Conservation (phyloP, 768 basidiomycete species). For the Cantharellus anzutake region DNA sequence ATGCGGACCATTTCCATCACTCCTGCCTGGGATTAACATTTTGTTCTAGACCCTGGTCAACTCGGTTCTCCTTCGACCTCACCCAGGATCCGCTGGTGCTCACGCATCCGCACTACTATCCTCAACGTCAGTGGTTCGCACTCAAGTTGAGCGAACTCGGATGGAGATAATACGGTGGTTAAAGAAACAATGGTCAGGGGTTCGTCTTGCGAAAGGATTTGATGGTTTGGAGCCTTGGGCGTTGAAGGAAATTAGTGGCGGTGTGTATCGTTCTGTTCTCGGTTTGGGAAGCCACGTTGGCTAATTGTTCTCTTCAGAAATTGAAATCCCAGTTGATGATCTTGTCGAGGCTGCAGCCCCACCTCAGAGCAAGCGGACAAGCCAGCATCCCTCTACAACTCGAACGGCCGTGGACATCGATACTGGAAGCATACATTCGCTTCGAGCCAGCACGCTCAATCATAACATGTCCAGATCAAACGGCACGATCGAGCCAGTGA, state of each 20-base stretch:
- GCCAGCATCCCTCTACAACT: slow-evolving; percentile 15
- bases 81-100: slow-evolving; percentile 26
- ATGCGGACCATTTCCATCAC: slow-evolving; percentile 5
- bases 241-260: slow-evolving; percentile 67
- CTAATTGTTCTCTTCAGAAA: slow-evolving; percentile 27
- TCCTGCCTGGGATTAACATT: neutral
- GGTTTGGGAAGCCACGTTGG: neutral
- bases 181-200: slow-evolving; percentile 53
- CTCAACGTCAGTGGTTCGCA: slow-evolving; percentile 47
- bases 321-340: slow-evolving; percentile 65
- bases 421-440: slow-evolving; percentile 26
- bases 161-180: slow-evolving; percentile 55
- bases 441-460: slow-evolving; percentile 27
- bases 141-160: slow-evolving; percentile 49
- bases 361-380: slow-evolving; percentile 13
- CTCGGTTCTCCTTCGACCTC: slow-evolving; percentile 47
- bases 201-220: slow-evolving; percentile 65
- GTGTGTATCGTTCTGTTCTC: slow-evolving; percentile 26
- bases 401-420: slow-evolving; percentile 23
- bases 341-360: slow-evolving; percentile 27
- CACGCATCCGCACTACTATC: slow-evolving; percentile 35
- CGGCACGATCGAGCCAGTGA: slow-evolving; percentile 9
- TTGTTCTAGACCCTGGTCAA: slow-evolving; percentile 44
- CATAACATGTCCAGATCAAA: slow-evolving; percentile 13
- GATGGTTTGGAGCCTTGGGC: slow-evolving; percentile 72